Conservation (phyloP, 2,329 filamentous ascomycete genomes). For the Scortechinia acanthostroma region DNA sequence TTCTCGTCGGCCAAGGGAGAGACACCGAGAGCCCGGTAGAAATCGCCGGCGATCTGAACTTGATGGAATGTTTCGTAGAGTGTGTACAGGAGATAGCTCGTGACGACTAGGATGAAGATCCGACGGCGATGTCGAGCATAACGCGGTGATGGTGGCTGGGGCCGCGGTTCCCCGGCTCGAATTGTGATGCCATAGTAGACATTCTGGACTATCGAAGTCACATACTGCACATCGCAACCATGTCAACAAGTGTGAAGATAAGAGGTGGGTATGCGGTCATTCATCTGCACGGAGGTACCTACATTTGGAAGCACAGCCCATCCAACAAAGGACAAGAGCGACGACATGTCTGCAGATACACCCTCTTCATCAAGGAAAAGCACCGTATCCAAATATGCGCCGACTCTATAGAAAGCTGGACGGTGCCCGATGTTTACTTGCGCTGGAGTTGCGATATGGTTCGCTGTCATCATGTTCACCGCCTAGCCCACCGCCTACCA, state of each 20-base stretch:
- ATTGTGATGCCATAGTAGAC: constrained; percentile 84
- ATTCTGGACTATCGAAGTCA: constrained; percentile 69
- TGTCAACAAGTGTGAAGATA: no score
- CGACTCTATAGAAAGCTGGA: no score
- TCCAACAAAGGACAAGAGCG: background rate
- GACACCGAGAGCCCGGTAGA: constrained; percentile 73
- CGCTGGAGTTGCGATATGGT: no score
- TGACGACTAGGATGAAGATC: constrained; percentile 77
- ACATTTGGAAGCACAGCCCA: background rate
- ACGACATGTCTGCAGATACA: background rate
- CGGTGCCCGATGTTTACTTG: no score
- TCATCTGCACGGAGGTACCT: background rate
- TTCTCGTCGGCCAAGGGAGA: constrained; percentile 63
- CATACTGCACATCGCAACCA: no score
- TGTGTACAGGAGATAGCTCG: constrained; percentile 80
- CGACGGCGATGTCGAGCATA: constrained; percentile 70
- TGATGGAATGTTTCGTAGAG: constrained; percentile 86
- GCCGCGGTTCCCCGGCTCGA: constrained; percentile 79
- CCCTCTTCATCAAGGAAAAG: no score
- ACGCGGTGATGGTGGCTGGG: constrained; percentile 59
- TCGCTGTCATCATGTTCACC: no score
- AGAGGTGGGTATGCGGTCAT: no score
- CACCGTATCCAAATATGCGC: no score
- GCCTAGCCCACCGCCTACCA: constrained; percentile 16
- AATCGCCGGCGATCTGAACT: constrained; percentile 58